Percentiles rank a stretch among this genome's conserved stretches.
Evolutionary conservation across 1,284 basidiomycete species (phyloP).

Genomic region (Baeospora myosura): DNA sequence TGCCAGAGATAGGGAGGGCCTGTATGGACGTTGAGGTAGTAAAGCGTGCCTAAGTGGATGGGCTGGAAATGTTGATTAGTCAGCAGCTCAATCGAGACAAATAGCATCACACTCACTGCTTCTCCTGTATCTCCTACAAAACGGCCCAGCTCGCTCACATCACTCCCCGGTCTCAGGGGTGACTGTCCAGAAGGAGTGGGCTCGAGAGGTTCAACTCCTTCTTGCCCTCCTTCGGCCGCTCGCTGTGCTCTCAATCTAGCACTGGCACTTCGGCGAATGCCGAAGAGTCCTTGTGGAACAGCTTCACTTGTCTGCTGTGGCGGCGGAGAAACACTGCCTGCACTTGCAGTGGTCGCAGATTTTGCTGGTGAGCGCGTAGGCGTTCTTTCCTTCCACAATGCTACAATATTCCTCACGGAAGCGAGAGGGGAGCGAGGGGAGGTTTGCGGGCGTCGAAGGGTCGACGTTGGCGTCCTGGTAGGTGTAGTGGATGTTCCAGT

Average conservation of each 20-base stretch:
- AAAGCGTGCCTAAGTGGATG: conserved; percentile 72
- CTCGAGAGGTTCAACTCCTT: conserved; percentile 20
- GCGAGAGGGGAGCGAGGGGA: conserved; percentile 62
- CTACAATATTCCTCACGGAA: conserved; percentile 72
- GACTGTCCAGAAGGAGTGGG: conserved; percentile 19
- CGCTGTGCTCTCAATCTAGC: not conserved
- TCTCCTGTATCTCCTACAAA: conserved; percentile 18
- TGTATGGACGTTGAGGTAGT: conserved; percentile 86
- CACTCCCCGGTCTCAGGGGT: conserved; percentile 26
- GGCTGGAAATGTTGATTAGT: conserved; percentile 46
- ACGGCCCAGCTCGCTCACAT: conserved; percentile 33
- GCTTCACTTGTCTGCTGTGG: conserved; percentile 27
- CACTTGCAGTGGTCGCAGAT: conserved; percentile 23
- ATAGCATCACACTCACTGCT: conserved; percentile 26
- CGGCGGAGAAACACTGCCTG: conserved; percentile 27
- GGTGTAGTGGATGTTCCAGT: conserved; percentile 27
- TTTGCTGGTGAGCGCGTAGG: conserved; percentile 30
- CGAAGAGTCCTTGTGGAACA: conserved; percentile 12
- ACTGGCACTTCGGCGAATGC: conserved; percentile 3
- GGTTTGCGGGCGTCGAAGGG: conserved; percentile 47
- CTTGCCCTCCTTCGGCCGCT: conserved; percentile 14
- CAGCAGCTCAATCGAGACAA: conserved; percentile 8
- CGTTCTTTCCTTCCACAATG: conserved; percentile 69
- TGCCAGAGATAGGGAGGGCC: conserved; percentile 77
- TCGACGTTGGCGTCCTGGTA: conserved; percentile 22